Evolutionary conservation across 2,329 filamentous ascomycete genomes (phyloP).

Genomic region (Sclerotinia borealis): DNA sequence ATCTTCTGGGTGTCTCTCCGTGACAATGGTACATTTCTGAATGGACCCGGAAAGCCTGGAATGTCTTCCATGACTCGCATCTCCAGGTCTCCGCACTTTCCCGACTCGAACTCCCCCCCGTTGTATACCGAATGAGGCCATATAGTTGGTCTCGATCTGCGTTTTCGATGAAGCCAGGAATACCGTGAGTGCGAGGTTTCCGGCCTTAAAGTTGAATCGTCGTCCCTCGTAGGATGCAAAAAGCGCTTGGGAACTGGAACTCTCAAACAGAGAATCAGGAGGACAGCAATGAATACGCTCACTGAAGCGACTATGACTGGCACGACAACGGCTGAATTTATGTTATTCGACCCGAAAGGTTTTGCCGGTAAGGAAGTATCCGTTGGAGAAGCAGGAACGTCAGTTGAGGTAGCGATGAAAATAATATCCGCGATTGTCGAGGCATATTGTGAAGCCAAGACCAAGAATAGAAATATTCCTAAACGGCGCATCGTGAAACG

Average conservation of each 20-base stretch:
- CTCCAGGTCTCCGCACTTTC: neutral
- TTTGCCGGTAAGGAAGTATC: neutral
- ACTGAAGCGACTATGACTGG: conserved; percentile 10
- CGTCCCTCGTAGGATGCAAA: neutral
- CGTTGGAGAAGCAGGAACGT: neutral
- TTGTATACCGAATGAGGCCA: conserved; percentile 12
- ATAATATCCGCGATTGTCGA: conserved; percentile 5
- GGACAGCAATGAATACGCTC: conserved; percentile 7
- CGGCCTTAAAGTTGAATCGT: neutral
- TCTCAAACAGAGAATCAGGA: conserved; percentile 8
- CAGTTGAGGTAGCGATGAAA: neutral
- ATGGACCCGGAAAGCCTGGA: conserved; percentile 1
- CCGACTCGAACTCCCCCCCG: neutral
- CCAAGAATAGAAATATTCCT: neutral
- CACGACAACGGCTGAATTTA: conserved; percentile 4
- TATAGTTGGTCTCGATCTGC: neutral
- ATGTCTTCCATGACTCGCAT: conserved; percentile 10
- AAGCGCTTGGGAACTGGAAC: conserved; percentile 2
- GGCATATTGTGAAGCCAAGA: neutral
- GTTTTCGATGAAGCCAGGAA: neutral
- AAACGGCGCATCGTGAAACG: conserved; percentile 7
- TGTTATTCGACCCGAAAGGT: neutral
- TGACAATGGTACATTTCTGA: neutral
- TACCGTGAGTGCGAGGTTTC: conserved; percentile 1
- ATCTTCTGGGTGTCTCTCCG: conserved; percentile 2